phyloP scores from a whole-genome alignment of 208 protist genomes.

The Leishmania tropica region DNA sequence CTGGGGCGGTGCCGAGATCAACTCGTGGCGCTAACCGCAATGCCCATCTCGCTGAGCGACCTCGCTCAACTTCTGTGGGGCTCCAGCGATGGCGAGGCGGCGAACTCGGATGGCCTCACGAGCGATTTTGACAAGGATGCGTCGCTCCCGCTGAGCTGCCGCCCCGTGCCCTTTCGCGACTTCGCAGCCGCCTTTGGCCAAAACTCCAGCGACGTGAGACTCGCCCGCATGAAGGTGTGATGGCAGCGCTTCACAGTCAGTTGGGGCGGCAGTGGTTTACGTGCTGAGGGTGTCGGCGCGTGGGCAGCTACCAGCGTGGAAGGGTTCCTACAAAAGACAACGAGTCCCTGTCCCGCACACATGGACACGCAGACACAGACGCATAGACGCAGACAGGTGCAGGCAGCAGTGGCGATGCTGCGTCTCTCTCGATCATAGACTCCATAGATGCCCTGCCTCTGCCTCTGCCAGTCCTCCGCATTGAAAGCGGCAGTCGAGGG shows the following conservation, averaged over 20 bases:
- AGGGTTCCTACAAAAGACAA: background rate
- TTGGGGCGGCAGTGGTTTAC: no score
- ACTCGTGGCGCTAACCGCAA: conserved; percentile 68
- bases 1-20: conserved; percentile 67
- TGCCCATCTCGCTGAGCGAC: conserved; percentile 50
- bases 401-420: background rate
- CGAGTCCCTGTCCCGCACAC: background rate
- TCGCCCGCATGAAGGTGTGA: conserved; percentile 67
- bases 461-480: background rate
- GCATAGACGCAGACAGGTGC: background rate
- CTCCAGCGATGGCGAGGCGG: background rate
- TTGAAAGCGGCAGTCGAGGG: background rate
- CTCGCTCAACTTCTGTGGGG: conserved; percentile 74
- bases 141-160: conserved; percentile 16
- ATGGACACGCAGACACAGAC: background rate
- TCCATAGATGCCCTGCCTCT: background rate
- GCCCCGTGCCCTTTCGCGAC: conserved; percentile 57
- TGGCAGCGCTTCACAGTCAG: background rate
- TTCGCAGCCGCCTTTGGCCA: conserved; percentile 74
- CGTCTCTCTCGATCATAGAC: background rate
- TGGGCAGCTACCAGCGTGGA: background rate
- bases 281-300: background rate
- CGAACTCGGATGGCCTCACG: background rate
- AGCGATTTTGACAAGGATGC: background rate
- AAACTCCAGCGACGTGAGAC: conserved; percentile 37